Evolutionary conservation across 176 grass and related monocot species (phyloP).

Genomic region (Paspalum notatum): DNA sequence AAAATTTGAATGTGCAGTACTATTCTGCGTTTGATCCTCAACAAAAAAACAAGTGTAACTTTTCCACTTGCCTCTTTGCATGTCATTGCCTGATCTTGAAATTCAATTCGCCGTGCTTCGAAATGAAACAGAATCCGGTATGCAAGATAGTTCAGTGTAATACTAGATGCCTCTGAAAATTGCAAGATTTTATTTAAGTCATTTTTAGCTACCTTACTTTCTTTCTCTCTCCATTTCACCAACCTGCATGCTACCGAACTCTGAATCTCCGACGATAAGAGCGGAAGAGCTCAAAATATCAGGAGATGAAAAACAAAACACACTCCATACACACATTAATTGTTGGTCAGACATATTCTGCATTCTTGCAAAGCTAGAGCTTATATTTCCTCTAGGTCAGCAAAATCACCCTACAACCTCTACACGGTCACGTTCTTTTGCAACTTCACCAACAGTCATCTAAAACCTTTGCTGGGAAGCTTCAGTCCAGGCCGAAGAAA

Average conservation of each 20-base stretch:
- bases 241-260: not conserved
- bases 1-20: not conserved
- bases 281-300: not conserved
- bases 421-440: constrained; percentile 28
- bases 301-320: not conserved
- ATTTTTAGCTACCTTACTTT: not conserved
- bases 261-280: not conserved
- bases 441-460: constrained; percentile 34
- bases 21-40: not conserved
- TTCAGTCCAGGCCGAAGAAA: constrained; percentile 7
- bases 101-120: not conserved
- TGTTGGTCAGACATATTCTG: constrained; percentile 37
- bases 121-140: not conserved
- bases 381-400: constrained; percentile 46
- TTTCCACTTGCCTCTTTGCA: not conserved
- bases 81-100: not conserved
- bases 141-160: not conserved
- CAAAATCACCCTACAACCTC: constrained; percentile 36
- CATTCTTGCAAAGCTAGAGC: constrained; percentile 39
- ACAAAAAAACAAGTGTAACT: not conserved
- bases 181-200: not conserved
- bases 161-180: not conserved
- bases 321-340: constrained; percentile 14
- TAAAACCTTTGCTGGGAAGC: constrained; percentile 42
- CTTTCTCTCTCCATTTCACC: not conserved